These are phyloP conservation scores for Cadophora malorum DNA, from an alignment of 2,329 filamentous ascomycete genomes.

Conservation along the genomic window DNA sequence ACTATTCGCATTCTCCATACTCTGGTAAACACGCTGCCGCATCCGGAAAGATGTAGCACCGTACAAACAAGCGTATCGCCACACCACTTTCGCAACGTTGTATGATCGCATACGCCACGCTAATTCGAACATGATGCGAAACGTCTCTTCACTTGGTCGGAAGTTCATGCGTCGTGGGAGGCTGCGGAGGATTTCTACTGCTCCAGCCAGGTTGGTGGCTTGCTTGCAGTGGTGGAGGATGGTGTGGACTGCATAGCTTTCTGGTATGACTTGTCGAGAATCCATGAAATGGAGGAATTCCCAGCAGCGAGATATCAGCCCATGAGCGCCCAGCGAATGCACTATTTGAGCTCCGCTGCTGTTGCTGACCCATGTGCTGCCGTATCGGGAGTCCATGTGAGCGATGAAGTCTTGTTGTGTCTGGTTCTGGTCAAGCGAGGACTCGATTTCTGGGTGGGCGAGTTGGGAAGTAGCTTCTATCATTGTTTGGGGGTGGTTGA, in stretches of 20 bases:
- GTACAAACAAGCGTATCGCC: conserved; percentile 54
- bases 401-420: conserved; percentile 48
- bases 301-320: conserved; percentile 37
- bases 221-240: conserved; percentile 38
- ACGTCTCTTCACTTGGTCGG: conserved; percentile 37
- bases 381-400: conserved; percentile 47
- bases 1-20: conserved; percentile 19
- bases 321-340: conserved; percentile 40
- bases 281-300: conserved; percentile 39
- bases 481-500: conserved; percentile 27
- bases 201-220: conserved; percentile 29
- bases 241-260: conserved; percentile 33
- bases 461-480: conserved; percentile 31
- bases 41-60: conserved; percentile 40
- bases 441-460: conserved; percentile 31
- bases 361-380: conserved; percentile 47
- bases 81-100: conserved; percentile 54
- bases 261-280: conserved; percentile 28
- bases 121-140: conserved; percentile 50
- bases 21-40: conserved; percentile 30
- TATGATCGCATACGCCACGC: conserved; percentile 48
- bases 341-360: conserved; percentile 49
- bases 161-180: conserved; percentile 20
- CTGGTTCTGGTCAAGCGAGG: conserved; percentile 41
- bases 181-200: conserved; percentile 32